These are phyloP conservation scores for Candida parachauliodes DNA, from an alignment of 805 yeast genomes.

Conservation along the genomic window DNA sequence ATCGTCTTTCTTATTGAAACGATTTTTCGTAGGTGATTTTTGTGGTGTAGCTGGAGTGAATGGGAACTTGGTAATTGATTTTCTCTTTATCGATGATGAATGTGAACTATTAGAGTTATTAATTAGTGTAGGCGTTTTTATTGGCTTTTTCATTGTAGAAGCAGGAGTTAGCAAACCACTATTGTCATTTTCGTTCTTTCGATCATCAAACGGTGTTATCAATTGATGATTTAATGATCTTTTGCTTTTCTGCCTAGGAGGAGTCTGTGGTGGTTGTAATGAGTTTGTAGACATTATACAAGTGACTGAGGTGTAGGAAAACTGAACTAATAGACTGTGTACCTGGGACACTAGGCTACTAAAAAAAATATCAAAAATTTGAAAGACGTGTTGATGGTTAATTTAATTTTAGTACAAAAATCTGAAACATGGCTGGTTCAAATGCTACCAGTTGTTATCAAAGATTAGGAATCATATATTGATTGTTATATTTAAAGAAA, in stretches of 20 bases:
- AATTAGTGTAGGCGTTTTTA: constrained; percentile 4
- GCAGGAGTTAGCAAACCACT: constrained; percentile 8
- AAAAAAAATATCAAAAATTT: no score
- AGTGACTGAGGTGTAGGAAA: neutral
- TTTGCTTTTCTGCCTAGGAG: constrained; percentile 11
- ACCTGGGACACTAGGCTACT: no score
- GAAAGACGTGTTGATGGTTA: constrained; percentile 1
- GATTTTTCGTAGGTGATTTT: constrained; percentile 19
- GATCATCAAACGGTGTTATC: constrained; percentile 1
- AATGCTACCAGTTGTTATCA: no score
- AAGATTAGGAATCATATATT: no score
- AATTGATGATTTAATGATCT: neutral
- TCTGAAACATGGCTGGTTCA: neutral
- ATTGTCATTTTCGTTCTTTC: neutral
- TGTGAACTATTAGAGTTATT: neutral
- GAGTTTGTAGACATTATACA: neutral
- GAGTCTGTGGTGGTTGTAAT: constrained; percentile 12
- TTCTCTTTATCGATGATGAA: neutral
- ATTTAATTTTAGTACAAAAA: neutral
- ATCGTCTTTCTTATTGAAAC: constrained; percentile 17
- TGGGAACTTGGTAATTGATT: constrained; percentile 6
- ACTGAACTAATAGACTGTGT: neutral
- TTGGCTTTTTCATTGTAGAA: constrained; percentile 5
- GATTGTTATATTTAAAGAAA: no score
- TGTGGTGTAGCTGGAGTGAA: constrained; percentile 23